These are phyloP conservation scores for Epicoccum sorghinum DNA, from an alignment of 2,329 filamentous ascomycete species.

Conservation along the genomic window DNA sequence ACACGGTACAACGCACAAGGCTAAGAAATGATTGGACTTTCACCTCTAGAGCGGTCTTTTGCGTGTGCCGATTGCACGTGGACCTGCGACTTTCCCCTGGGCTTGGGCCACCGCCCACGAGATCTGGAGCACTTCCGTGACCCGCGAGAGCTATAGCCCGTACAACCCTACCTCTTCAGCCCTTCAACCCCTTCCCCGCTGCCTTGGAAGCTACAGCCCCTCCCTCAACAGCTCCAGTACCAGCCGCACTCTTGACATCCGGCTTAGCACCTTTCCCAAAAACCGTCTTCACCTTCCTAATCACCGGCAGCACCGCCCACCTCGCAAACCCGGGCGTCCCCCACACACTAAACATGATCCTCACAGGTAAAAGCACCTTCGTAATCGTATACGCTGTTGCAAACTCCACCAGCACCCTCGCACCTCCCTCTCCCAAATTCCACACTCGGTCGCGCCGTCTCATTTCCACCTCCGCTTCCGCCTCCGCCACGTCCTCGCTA, in stretches of 20 bases:
- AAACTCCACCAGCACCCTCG: conserved; percentile 67
- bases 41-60: too few relatives aligned
- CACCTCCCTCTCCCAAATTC: conserved; percentile 53
- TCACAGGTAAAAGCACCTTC: conserved; percentile 79
- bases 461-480: conserved; percentile 43
- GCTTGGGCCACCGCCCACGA: neutral
- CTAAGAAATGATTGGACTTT: too few relatives aligned
- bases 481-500: conserved; percentile 55
- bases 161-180: neutral
- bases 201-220: conserved; percentile 36
- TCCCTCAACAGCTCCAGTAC: conserved; percentile 42
- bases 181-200: neutral
- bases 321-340: conserved; percentile 89
- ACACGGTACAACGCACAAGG: too few relatives aligned
- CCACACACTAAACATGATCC: conserved; percentile 82
- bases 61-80: too few relatives aligned
- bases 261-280: conserved; percentile 43
- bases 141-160: neutral
- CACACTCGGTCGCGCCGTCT: conserved; percentile 45
- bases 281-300: conserved; percentile 44
- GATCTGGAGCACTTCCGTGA: conserved; percentile 16
- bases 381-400: conserved; percentile 91
- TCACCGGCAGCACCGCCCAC: conserved; percentile 36
- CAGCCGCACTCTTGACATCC: conserved; percentile 30
- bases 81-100: too few relatives aligned